Conservation (phyloP, 257 asterid genomes). For the Ocimum tenuiflorum region DNA sequence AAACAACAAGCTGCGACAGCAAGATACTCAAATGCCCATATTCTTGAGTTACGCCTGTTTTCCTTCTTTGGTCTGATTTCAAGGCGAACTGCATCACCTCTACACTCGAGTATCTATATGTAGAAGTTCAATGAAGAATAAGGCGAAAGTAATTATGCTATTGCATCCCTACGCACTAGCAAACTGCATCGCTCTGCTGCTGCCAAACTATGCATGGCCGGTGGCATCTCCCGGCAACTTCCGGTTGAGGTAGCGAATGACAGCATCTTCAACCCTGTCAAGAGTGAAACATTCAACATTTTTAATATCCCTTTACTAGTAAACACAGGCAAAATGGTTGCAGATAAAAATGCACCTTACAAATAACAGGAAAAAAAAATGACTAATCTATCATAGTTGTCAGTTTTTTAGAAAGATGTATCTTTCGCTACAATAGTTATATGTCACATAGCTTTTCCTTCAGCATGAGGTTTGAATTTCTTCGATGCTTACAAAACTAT, state of each 20-base stretch:
- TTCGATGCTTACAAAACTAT: no score
- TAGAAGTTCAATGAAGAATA: not conserved
- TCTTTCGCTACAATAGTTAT: not conserved
- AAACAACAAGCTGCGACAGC: constrained; percentile 8
- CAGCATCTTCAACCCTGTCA: constrained; percentile 96
- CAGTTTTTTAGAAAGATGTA: no score
- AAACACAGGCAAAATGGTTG: no score
- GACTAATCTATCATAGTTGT: not conserved
- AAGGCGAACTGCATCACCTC: constrained; percentile 12
- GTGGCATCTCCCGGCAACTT: constrained; percentile 66
- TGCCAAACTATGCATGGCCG: constrained; percentile 42
- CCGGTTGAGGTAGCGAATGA: constrained; percentile 85
- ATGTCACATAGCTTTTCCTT: not conserved
- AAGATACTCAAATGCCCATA: not conserved
- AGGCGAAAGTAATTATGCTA: not conserved
- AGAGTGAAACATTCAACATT: constrained; percentile 16
- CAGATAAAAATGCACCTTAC: not conserved
- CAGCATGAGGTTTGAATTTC: not conserved
- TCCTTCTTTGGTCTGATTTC: constrained; percentile 8
- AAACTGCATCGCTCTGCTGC: constrained; percentile 3
- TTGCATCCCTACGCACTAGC: constrained; percentile 9
- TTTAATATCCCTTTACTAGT: not conserved
- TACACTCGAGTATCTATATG: not conserved
- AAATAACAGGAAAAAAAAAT: not conserved
- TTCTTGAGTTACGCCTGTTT: constrained; percentile 10